Conservation (phyloP, 2,329 filamentous ascomycete genomes). For the Dactylellina sp. region DNA sequence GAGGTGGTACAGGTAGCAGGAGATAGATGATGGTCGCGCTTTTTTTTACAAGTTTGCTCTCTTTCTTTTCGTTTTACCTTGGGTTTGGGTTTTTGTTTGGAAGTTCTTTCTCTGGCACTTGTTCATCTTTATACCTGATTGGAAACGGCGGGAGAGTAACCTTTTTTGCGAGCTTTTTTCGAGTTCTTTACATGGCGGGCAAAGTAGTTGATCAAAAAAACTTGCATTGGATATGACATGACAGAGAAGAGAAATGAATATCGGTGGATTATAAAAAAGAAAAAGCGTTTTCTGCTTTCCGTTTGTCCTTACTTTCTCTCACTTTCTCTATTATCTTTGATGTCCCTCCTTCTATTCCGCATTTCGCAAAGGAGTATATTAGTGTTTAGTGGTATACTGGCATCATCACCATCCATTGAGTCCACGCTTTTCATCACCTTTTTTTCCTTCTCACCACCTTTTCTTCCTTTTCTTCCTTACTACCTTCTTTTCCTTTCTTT, state of each 20-base stretch:
- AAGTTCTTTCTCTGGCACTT: not conserved
- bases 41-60: slow-evolving; percentile 14
- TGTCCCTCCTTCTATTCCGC: slow-evolving; percentile 4
- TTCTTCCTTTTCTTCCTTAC: not conserved
- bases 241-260: not conserved
- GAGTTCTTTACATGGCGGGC: too few relatives aligned
- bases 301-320: slow-evolving; percentile 16
- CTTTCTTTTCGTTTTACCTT: slow-evolving; percentile 20
- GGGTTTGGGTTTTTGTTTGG: slow-evolving; percentile 29
- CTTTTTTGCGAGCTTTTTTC: not conserved
- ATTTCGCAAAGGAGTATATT: slow-evolving; percentile 16
- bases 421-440: not conserved
- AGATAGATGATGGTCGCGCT: slow-evolving; percentile 25
- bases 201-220: not conserved
- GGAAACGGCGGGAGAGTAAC: slow-evolving; percentile 2
- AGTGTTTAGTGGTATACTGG: slow-evolving; percentile 9
- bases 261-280: not conserved
- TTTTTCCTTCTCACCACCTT: not conserved
- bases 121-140: too few relatives aligned
- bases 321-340: slow-evolving; percentile 9
- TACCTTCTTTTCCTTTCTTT: too few relatives aligned
- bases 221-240: not conserved
- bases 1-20: slow-evolving; percentile 28
- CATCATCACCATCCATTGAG: not conserved
- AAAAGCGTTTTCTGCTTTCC: not conserved